Percentiles rank a stretch among this genome's conserved stretches.
Conservation (phyloP, 805 yeast species). For the Naumovozyma dairenensis region DNA sequence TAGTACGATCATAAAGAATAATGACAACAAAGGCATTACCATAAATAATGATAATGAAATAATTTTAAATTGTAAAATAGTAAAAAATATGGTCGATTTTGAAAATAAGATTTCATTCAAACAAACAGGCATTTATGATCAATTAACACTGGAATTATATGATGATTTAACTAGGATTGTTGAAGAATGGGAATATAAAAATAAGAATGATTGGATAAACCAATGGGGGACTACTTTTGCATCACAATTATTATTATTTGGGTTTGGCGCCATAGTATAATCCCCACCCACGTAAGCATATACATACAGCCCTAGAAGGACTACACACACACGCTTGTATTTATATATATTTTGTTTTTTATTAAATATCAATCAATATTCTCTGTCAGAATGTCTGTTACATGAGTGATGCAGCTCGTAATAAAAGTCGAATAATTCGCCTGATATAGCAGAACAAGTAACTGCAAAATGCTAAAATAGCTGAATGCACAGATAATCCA, state of each 20-base stretch:
- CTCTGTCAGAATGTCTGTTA: too few relatives aligned
- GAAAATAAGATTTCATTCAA: slow-evolving; percentile 29
- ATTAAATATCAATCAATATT: too few relatives aligned
- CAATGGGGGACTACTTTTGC: slow-evolving; percentile 53
- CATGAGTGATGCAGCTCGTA: too few relatives aligned
- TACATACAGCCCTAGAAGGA: too few relatives aligned
- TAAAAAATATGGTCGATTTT: slow-evolving; percentile 37
- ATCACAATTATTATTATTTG: slow-evolving; percentile 47
- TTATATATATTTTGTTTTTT: too few relatives aligned
- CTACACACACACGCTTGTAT: too few relatives aligned
- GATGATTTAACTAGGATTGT: slow-evolving; percentile 47
- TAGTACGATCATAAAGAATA: slow-evolving; percentile 4
- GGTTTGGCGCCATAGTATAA: slow-evolving; percentile 49
- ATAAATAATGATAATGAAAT: slow-evolving; percentile 17
- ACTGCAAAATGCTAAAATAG: too few relatives aligned
- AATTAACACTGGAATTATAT: slow-evolving; percentile 45
- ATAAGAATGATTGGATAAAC: slow-evolving; percentile 36
- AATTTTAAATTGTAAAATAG: slow-evolving; percentile 34
- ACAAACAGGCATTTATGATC: slow-evolving; percentile 40
- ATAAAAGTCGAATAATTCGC: too few relatives aligned
- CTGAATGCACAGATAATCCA: too few relatives aligned
- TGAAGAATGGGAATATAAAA: slow-evolving; percentile 41
- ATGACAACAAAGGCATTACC: slow-evolving; percentile 6
- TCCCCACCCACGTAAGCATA: not conserved
- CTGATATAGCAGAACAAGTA: too few relatives aligned